Base-by-base conservation (phyloP, 306 rosid species). In the Dalbergia oliveri region DNA sequence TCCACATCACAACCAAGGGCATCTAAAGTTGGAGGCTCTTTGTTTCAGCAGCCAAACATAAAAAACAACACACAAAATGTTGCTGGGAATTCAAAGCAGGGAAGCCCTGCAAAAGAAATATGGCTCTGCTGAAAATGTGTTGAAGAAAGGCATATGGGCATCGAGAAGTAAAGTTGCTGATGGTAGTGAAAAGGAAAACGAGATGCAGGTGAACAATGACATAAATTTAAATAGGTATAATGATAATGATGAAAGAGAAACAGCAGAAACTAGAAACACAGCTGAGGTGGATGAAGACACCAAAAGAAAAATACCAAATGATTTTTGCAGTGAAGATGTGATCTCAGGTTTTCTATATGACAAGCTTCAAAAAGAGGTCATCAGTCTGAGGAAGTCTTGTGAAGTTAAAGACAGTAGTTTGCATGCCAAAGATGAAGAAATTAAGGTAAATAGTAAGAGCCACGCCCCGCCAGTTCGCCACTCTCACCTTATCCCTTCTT, bases 291-390 rank as follows among this genome's bases (percentile, higher is more conserved):
- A 83, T 62, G 90, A 78, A 70, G 91, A 65, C 67, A 37, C 76
- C 2, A 66, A 69, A 57, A 73, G 69, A 77, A 79, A 84, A 85
- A 83, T 14, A 76, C 44, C 75, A 44, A 62, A 66, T 61, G 76
- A 66, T 51, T 68, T 78, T 43, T 83, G 81, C 16, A 26, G 70
- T 7, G 86, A 86, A 35, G 97, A 92, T 83, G 31, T 81, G 73
- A 93, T 94, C 73, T 94, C 99, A 8, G 95, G 97, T 34, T 95
- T 90, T 86, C 86, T 95, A 39, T 95, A 93, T 56, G 99, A 93
- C 68, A 88, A 81, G 76, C 88, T 95, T 83, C 98, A 91, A 72
- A 93, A 89, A 87, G 99, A 93, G 83, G 90, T 89, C 72, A 90
- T 93, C 79, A 84, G 62, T 75, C 79, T 95, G 79, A 89, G 96